Evolutionary conservation across 1,139 yeast genomes (phyloP).

Genomic region (Suhomyces guaymorum): DNA sequence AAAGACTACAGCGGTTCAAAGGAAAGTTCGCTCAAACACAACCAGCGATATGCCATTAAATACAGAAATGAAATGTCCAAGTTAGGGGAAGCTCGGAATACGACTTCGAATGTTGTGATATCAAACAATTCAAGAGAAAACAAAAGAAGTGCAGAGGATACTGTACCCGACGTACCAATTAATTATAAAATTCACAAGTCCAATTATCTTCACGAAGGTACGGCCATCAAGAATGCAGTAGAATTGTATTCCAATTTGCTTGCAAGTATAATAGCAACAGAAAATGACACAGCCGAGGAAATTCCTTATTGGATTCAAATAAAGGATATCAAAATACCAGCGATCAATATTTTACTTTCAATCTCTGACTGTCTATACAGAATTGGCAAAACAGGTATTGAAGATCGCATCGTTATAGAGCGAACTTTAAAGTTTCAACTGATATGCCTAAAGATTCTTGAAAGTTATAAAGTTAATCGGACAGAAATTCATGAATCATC

Average conservation of each 20-base stretch:
- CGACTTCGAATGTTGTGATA: too few relatives aligned
- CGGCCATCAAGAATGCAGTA: too few relatives aligned
- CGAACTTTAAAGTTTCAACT: constrained; percentile 12
- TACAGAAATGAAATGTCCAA: constrained; percentile 11
- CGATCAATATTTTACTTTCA: constrained; percentile 3
- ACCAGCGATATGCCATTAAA: constrained; percentile 15
- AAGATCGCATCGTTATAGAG: constrained; percentile 8
- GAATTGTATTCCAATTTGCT: constrained; percentile 3
- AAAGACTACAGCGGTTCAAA: constrained; percentile 14
- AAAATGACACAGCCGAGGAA: constrained; percentile 4
- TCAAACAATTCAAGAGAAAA: too few relatives aligned
- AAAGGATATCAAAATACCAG: constrained; percentile 7
- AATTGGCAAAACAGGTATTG: constrained; percentile 3
- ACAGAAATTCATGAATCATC: constrained; percentile 1
- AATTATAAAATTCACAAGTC: constrained; percentile 14
- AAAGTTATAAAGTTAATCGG: too few relatives aligned
- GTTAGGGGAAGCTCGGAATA: too few relatives aligned
- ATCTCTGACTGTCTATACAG: constrained; percentile 11
- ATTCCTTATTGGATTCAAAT: constrained; percentile 7
- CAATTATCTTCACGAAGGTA: constrained; percentile 11
- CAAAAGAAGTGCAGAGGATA: too few relatives aligned
- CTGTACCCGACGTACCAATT: too few relatives aligned
- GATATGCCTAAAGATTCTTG: constrained; percentile 10
- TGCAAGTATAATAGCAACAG: constrained; percentile 6
- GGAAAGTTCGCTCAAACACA: constrained; percentile 11